Conservation (phyloP, 176 grass and related monocot species). For the Zizania latifolia region DNA sequence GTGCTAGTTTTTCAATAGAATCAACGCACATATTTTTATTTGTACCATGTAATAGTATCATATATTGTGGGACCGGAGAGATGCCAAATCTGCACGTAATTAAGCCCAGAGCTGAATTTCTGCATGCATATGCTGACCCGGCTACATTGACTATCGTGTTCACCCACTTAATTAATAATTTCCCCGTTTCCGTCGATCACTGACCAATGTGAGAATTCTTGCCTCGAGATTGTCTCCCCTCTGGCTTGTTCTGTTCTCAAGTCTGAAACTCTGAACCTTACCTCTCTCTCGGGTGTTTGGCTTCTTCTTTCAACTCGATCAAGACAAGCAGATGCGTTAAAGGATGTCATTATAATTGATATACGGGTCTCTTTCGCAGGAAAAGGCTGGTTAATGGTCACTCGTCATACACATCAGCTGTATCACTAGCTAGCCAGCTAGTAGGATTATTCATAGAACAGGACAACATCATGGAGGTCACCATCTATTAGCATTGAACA, state of each 20-base stretch:
- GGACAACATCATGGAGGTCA: neutral
- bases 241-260: neutral
- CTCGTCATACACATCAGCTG: no score
- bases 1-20: no score
- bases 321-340: neutral
- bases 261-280: no score
- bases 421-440: no score
- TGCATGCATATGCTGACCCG: neutral
- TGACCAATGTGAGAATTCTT: neutral
- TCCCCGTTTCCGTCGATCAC: neutral
- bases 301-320: neutral
- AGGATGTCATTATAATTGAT: neutral
- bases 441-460: neutral
- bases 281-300: neutral
- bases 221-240: neutral
- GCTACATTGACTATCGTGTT: neutral
- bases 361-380: neutral
- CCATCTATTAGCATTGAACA: neutral
- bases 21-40: no score
- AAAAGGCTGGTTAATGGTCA: no score
- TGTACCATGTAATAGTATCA: no score
- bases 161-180: no score
- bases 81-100: no score
- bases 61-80: no score
- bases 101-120: neutral